Evolutionary conservation across 1,139 yeast genomes (phyloP).

Genomic region (Yamadazyma trypodendri): DNA sequence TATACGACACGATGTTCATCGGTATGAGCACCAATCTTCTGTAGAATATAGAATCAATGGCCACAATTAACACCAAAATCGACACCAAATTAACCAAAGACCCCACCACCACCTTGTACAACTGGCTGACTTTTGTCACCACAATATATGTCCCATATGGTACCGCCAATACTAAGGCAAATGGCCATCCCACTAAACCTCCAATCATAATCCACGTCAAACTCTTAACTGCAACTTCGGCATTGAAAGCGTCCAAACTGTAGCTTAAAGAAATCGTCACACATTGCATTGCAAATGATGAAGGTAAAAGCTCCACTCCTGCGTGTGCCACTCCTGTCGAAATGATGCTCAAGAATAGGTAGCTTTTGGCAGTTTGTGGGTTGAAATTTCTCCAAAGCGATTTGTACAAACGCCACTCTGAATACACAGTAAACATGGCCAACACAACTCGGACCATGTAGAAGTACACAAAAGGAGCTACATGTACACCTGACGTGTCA

Average conservation of each 20-base stretch:
- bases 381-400: constrained; percentile 37
- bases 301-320: constrained; percentile 79
- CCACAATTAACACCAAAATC: constrained; percentile 21
- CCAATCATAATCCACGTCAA: constrained; percentile 59
- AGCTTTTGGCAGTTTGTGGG: constrained; percentile 53
- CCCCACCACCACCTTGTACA: constrained; percentile 17
- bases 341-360: constrained; percentile 45
- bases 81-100: constrained; percentile 21
- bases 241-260: constrained; percentile 24
- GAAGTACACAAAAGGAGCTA: constrained; percentile 41
- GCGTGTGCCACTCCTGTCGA: constrained; percentile 82
- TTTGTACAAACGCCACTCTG: constrained; percentile 52
- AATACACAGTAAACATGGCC: constrained; percentile 50
- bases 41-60: constrained; percentile 66
- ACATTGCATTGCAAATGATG: constrained; percentile 79
- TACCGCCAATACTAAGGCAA: constrained; percentile 62
- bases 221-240: constrained; percentile 25
- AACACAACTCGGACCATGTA: constrained; percentile 57
- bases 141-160: constrained; percentile 52
- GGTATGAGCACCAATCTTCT: constrained; percentile 69
- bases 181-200: constrained; percentile 91
- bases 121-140: constrained; percentile 5
- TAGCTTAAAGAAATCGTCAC: constrained; percentile 53
- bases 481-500: neutral
- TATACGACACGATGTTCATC: constrained; percentile 76